Evolutionary conservation across 345 rosid species (phyloP), one percentile per base, ranked within the genome.

Genomic region (Cardiospermum halicacabum): DNA sequence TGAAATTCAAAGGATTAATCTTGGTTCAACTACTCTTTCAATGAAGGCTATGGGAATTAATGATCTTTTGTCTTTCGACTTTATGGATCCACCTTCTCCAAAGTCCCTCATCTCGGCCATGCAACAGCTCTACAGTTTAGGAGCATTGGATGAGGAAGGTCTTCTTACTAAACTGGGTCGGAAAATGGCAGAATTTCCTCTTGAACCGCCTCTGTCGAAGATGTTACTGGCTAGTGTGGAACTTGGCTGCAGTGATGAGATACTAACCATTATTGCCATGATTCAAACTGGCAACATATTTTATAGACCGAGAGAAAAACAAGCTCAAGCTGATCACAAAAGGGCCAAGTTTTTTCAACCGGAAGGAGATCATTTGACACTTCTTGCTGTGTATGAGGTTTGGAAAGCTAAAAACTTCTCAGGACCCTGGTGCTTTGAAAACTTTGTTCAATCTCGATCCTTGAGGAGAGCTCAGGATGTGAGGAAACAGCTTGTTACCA

Each of bases 31-130:
- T 26, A 80, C 86, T 0, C 80, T 93, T 15, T 75, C 78, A 11
- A 82, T 93, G 98, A 90, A 88, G 83, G 97, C 94, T 16, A 92
- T 92, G 93, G 98, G 98, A 24, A 88, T 92, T 30, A 89, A 85
- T 69, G 98, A 89, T 56, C 80, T 84, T 5, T 70, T 82, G n/a
- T 87, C 88, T 53, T 84, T 82, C 76, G 93, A 84, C 75, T 87
- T 87, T 72, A 84, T 87, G 89, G 89, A 87, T 69, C 84, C 86
- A 0, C 93, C 90, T 56, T 81, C 90, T 7, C 82, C 88, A 7
- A 90, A 88, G 59, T 88, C 97, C 22, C 82, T 93, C 58, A 82
- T 85, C 34, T 90, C 98, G 67, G 96, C 98, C 55, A 85, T 88
- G 96, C 96, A 88, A 74, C 92, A 86, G 72, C 77, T 93, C 47